Evolutionary conservation across 305 asterid genomes (phyloP).

Genomic region (Fraxinus xanthoxyloides): DNA sequence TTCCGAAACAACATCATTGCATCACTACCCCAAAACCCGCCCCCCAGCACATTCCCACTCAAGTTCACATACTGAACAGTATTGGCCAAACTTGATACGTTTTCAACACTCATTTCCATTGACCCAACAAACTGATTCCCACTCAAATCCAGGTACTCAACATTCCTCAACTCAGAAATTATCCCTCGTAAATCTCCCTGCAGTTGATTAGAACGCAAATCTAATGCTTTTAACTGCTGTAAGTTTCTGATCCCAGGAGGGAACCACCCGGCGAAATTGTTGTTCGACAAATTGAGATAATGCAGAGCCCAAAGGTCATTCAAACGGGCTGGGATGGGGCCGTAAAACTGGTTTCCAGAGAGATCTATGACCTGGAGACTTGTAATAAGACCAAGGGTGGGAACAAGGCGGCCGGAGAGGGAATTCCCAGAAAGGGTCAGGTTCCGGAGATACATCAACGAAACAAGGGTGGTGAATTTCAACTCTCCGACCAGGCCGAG

Average conservation of each 20-base stretch:
- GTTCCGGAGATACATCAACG: constrained; percentile 47
- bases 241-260: constrained; percentile 60
- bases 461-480: constrained; percentile 58
- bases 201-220: constrained; percentile 62
- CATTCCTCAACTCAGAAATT: constrained; percentile 57
- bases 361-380: constrained; percentile 72
- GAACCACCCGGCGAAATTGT: constrained; percentile 55
- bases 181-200: constrained; percentile 51
- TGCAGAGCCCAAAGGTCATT: constrained; percentile 62
- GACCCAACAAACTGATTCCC: constrained; percentile 57
- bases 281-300: constrained; percentile 58
- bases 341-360: constrained; percentile 63
- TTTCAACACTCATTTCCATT: constrained; percentile 44
- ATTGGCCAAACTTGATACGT: constrained; percentile 64
- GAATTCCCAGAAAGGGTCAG: constrained; percentile 69
- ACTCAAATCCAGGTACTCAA: constrained; percentile 76
- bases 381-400: constrained; percentile 56
- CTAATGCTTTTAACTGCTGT: constrained; percentile 70
- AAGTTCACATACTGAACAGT: constrained; percentile 57
- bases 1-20: constrained; percentile 54
- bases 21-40: constrained; percentile 53
- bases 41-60: constrained; percentile 61
- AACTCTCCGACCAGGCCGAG: constrained; percentile 63
- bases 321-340: constrained; percentile 66
- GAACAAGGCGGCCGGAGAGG: constrained; percentile 72